Evolutionary conservation across 2,329 filamentous ascomycete genomes (phyloP).

Genomic region (Exophiala bonariae): DNA sequence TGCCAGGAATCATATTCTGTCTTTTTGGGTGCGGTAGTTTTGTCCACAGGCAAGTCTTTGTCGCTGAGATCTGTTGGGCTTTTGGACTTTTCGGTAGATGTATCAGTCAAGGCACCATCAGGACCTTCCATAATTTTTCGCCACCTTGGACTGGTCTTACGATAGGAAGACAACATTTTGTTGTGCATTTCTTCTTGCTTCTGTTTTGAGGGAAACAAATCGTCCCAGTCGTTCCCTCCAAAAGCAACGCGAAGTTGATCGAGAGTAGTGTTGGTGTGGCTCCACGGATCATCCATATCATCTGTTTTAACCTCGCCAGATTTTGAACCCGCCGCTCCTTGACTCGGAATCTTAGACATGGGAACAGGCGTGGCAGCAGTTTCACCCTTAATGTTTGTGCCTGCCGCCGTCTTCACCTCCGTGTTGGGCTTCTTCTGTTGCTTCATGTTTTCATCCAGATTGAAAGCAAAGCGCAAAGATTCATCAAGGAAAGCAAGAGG

Average conservation of each 20-base stretch:
- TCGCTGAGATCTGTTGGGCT: constrained; percentile 20
- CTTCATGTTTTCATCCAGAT: constrained; percentile 51
- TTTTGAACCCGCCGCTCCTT: constrained; percentile 1
- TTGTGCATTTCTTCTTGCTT: constrained; percentile 16
- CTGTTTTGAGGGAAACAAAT: constrained; percentile 24
- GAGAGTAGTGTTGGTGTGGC: constrained; percentile 20
- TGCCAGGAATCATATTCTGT: constrained; percentile 20
- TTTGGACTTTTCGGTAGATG: constrained; percentile 23
- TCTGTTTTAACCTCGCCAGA: background rate
- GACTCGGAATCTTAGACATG: constrained; percentile 22
- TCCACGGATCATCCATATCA: constrained; percentile 21
- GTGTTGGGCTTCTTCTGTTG: constrained; percentile 34
- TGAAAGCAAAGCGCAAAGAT: constrained; percentile 48
- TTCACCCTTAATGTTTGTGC: constrained; percentile 17
- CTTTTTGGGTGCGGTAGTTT: constrained; percentile 7
- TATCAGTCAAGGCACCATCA: constrained; percentile 22
- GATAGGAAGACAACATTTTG: constrained; percentile 20
- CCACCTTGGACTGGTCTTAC: constrained; percentile 21
- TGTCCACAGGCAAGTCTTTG: constrained; percentile 14
- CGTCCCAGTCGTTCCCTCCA: constrained; percentile 26
- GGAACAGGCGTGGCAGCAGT: constrained; percentile 18
- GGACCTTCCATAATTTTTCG: constrained; percentile 22
- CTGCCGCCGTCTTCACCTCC: constrained; percentile 7
- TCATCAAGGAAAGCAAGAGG: constrained; percentile 58
- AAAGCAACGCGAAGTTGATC: constrained; percentile 24